A percentile compares a stretch with the other conserved stretches of the same genome.
Conservation (phyloP, 129 eudicot genomes). For the Pseudognaphalium luteoalbum region DNA sequence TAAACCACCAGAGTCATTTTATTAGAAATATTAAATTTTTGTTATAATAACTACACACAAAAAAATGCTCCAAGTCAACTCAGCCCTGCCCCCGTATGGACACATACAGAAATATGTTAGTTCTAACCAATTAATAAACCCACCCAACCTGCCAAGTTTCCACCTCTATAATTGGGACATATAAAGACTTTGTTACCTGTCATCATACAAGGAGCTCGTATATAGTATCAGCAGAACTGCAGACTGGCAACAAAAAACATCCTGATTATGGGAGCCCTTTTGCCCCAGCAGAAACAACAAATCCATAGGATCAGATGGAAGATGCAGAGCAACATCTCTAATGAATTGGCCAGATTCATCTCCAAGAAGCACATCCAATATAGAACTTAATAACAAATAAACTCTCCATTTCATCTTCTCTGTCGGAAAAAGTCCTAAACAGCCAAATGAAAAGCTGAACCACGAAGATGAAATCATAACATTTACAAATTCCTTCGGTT, state of each 20-base stretch:
- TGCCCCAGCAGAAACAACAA: conserved; percentile 77
- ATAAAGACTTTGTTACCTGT: conserved; percentile 55
- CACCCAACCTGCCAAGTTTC: not conserved
- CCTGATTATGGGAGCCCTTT: conserved; percentile 58
- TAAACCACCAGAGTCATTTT: not conserved
- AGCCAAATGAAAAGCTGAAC: conserved; percentile 76
- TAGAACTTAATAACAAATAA: conserved; percentile 68
- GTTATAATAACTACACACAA: not conserved
- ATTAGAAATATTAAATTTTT: not conserved
- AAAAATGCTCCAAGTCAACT: not conserved
- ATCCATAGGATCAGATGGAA: conserved; percentile 91
- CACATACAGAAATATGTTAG: not conserved
- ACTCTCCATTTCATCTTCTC: conserved; percentile 81
- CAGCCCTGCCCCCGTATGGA: not conserved
- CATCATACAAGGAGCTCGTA: conserved; percentile 71
- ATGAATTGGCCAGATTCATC: conserved; percentile 65
- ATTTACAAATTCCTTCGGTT: conserved; percentile 51
- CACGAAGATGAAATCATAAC: conserved; percentile 69
- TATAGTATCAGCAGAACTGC: conserved; percentile 75
- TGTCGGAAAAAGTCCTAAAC: conserved; percentile 79
- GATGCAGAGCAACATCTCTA: conserved; percentile 68
- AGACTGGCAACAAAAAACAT: conserved; percentile 63
- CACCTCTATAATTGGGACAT: not conserved
- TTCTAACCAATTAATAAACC: not conserved
- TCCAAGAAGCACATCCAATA: conserved; percentile 65